Evolutionary conservation across 2,329 filamentous ascomycete genomes (phyloP).

Genomic region (Chaetomiaceae sp.): DNA sequence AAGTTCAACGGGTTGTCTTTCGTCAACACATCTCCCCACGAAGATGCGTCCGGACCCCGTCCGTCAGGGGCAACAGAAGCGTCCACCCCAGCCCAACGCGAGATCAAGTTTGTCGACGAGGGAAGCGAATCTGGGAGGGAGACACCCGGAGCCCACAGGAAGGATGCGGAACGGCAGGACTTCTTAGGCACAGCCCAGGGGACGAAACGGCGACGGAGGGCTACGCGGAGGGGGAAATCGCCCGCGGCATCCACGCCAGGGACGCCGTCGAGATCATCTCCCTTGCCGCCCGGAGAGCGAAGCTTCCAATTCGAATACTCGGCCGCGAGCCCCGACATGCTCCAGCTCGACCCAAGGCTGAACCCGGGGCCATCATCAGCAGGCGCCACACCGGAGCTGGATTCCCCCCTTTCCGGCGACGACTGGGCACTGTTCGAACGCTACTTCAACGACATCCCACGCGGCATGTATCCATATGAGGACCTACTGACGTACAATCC

Average conservation of each 20-base stretch:
- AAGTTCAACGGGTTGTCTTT: slow-evolving; percentile 39
- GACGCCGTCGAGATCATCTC: slow-evolving; percentile 3
- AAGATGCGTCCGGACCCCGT: slow-evolving; percentile 3
- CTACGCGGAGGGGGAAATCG: slow-evolving; percentile 7
- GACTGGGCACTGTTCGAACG: slow-evolving; percentile 30
- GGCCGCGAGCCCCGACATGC: neutral
- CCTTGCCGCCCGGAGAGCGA: slow-evolving; percentile 4
- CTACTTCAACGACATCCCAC: slow-evolving; percentile 29
- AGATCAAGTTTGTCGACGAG: slow-evolving; percentile 30
- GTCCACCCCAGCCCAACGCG: slow-evolving; percentile 20
- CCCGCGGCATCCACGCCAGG: slow-evolving; percentile 7
- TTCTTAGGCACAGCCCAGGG: slow-evolving; percentile 8
- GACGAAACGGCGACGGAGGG: slow-evolving; percentile 15
- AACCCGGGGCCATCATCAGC: neutral
- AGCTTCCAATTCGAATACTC: neutral
- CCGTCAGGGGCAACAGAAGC: slow-evolving; percentile 7
- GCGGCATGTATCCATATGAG: slow-evolving; percentile 34
- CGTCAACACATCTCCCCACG: slow-evolving; percentile 33
- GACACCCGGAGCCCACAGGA: neutral
- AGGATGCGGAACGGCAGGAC: neutral
- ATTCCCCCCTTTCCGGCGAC: slow-evolving; percentile 15
- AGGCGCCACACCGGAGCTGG: neutral
- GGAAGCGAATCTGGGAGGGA: slow-evolving; percentile 8
- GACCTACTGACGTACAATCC: slow-evolving; percentile 33
- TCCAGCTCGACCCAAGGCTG: neutral